A percentile compares a stretch with the other conserved stretches of the same genome.
Conservation (phyloP, 2,329 filamentous ascomycete species). For the Apiospora saccharicola region DNA sequence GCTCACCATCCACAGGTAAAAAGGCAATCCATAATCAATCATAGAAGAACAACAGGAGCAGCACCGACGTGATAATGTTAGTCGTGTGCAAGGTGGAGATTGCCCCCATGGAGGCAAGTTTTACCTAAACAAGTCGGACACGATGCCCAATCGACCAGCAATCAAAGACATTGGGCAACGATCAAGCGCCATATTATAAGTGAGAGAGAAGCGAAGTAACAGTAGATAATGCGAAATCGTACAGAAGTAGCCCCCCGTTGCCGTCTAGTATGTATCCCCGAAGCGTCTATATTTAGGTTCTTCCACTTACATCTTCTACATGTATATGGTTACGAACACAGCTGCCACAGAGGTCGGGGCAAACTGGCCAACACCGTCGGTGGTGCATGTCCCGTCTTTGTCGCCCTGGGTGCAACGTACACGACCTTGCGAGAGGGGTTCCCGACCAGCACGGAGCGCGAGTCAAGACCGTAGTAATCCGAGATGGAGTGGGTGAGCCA, state of each 20-base stretch:
- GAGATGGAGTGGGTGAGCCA: slow-evolving; percentile 95
- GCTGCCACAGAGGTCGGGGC: slow-evolving; percentile 70
- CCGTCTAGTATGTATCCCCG: background rate
- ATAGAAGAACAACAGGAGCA: background rate
- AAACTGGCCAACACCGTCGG: slow-evolving; percentile 47
- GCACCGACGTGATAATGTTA: too few relatives aligned
- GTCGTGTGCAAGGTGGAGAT: background rate
- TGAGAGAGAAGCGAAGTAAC: background rate
- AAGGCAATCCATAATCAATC: too few relatives aligned
- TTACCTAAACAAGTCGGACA: background rate
- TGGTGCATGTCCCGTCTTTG: slow-evolving; percentile 39
- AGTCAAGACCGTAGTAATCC: slow-evolving; percentile 88
- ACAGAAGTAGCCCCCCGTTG: background rate
- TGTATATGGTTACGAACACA: slow-evolving; percentile 49
- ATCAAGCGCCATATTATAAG: background rate
- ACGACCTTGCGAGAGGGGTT: slow-evolving; percentile 78
- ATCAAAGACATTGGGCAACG: background rate
- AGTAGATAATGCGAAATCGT: background rate
- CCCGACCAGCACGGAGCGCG: slow-evolving; percentile 78
- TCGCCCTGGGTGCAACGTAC: slow-evolving; percentile 76
- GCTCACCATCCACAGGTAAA: too few relatives aligned
- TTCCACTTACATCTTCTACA: background rate
- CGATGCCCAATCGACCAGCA: background rate
- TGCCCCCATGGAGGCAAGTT: background rate
- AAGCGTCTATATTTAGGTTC: background rate